phyloP scores from a whole-genome alignment of 2,329 filamentous ascomycete genomes.

The Penicillium occitanis region DNA sequence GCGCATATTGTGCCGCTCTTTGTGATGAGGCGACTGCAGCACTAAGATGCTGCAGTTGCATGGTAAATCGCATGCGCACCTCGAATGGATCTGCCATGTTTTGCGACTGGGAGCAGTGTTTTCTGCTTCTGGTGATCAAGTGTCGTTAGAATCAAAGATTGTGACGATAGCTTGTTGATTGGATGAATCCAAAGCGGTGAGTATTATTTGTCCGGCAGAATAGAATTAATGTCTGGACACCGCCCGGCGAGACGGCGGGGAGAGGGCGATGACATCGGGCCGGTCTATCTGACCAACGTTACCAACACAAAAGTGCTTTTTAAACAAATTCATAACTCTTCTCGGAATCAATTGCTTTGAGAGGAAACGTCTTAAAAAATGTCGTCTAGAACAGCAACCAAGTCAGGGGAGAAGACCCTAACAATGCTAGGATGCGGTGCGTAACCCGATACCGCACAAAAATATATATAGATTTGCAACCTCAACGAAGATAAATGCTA shows the following conservation, averaged over 20 bases:
- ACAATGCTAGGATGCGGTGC: slow-evolving; percentile 79
- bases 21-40: slow-evolving; percentile 85
- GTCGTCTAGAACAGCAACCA: slow-evolving; percentile 17
- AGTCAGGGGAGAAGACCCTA: slow-evolving; percentile 61
- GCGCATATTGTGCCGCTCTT: slow-evolving; percentile 90
- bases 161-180: background rate
- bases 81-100: slow-evolving; percentile 87
- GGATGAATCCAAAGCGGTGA: slow-evolving; percentile 36
- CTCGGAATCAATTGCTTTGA: background rate
- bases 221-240: slow-evolving; percentile 10
- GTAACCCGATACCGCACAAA: slow-evolving; percentile 26
- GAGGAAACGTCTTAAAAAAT: slow-evolving; percentile 6
- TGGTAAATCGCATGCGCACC: slow-evolving; percentile 95
- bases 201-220: slow-evolving; percentile 27
- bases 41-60: slow-evolving; percentile 84
- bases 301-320: too few species aligned
- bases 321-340: background rate
- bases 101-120: slow-evolving; percentile 37
- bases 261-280: background rate
- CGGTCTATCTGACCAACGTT: background rate
- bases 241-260: slow-evolving; percentile 19
- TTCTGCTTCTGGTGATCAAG: background rate
- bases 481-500: background rate
- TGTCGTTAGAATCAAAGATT: background rate
- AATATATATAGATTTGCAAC: background rate